phyloP scores from a whole-genome alignment of 345 rosid species.

The Adansonia digitata region DNA sequence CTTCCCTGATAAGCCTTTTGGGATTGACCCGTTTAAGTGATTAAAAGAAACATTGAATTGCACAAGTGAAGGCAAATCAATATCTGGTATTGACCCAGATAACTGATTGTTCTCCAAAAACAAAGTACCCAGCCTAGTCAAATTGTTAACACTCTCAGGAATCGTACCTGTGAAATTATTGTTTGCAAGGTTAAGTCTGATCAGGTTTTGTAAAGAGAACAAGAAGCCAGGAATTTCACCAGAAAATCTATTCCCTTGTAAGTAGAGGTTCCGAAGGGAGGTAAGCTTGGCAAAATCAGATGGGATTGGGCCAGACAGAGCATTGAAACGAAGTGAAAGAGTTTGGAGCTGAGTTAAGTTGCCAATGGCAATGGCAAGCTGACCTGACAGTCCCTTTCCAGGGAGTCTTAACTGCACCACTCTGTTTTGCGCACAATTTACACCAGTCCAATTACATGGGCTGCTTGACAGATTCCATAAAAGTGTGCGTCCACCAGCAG shows the following conservation, averaged over 20 bases:
- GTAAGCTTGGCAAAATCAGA: conserved; percentile 55
- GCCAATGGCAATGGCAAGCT: conserved; percentile 59
- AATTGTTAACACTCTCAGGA: conserved; percentile 42
- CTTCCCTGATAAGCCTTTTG: conserved; percentile 36
- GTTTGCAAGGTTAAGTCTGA: conserved; percentile 58
- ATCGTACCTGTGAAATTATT: conserved; percentile 68
- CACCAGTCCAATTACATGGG: conserved; percentile 81
- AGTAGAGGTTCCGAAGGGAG: conserved; percentile 57
- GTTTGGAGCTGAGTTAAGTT: conserved; percentile 65
- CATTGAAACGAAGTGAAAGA: conserved; percentile 73
- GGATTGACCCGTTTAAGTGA: conserved; percentile 60
- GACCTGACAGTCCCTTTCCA: conserved; percentile 64
- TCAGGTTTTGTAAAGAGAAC: conserved; percentile 49
- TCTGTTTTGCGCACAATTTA: conserved; percentile 41
- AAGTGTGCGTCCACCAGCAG: conserved; percentile 63
- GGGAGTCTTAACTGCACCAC: conserved; percentile 64
- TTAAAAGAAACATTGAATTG: conserved; percentile 78
- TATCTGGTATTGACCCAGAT: conserved; percentile 63
- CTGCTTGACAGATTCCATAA: conserved; percentile 58
- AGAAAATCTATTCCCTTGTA: conserved; percentile 63
- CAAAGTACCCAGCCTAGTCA: conserved; percentile 50
- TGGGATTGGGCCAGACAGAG: conserved; percentile 58
- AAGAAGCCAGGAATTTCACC: conserved; percentile 70
- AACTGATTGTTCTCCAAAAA: conserved; percentile 54
- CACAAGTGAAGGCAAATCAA: conserved; percentile 37